A percentile compares a stretch with the other conserved stretches of the same genome.
Conservation (phyloP, 1,284 basidiomycete species). For the Moniliella sp. region DNA sequence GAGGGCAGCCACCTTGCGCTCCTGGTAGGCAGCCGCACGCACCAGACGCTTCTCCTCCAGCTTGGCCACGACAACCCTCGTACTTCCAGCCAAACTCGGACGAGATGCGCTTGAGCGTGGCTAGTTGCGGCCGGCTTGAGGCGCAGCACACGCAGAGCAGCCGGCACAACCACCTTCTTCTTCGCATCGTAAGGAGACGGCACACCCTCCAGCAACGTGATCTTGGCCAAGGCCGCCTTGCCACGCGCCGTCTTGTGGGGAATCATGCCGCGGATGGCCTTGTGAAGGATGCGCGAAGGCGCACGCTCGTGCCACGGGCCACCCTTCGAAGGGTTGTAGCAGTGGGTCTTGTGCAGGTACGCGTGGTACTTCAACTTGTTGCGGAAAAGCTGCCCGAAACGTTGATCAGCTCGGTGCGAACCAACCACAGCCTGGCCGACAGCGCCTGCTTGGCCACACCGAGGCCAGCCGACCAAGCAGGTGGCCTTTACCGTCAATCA, state of each 20-base stretch:
- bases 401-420: slow-evolving; percentile 98
- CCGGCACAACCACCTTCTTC: slow-evolving; percentile 98
- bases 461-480: slow-evolving; percentile 97
- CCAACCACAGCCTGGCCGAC: slow-evolving; percentile 91
- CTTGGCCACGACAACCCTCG: slow-evolving; percentile 96
- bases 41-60: slow-evolving; percentile 99
- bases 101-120: slow-evolving; percentile 93
- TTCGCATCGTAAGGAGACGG: slow-evolving; percentile 95
- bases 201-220: slow-evolving; percentile 95
- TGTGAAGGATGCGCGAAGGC: slow-evolving; percentile 93
- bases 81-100: slow-evolving; percentile 98
- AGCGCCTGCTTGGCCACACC: slow-evolving; percentile 80
- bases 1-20: slow-evolving; percentile 59
- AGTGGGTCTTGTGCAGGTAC: slow-evolving; percentile 97
- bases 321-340: slow-evolving; percentile 96
- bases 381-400: slow-evolving; percentile 96
- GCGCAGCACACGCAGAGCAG: slow-evolving; percentile 83
- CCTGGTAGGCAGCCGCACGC: slow-evolving; percentile 95
- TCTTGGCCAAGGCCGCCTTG: slow-evolving; percentile 79
- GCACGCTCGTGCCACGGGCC: slow-evolving; percentile 98
- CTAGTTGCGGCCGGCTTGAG: slow-evolving; percentile 99
- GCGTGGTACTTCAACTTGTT: slow-evolving; percentile 89
- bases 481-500: slow-evolving; percentile 99
- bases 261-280: slow-evolving; percentile 90
- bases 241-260: slow-evolving; percentile 82